phyloP scores from a whole-genome alignment of 1,139 yeast genomes.

The Citeromyces hawaiiensis region DNA sequence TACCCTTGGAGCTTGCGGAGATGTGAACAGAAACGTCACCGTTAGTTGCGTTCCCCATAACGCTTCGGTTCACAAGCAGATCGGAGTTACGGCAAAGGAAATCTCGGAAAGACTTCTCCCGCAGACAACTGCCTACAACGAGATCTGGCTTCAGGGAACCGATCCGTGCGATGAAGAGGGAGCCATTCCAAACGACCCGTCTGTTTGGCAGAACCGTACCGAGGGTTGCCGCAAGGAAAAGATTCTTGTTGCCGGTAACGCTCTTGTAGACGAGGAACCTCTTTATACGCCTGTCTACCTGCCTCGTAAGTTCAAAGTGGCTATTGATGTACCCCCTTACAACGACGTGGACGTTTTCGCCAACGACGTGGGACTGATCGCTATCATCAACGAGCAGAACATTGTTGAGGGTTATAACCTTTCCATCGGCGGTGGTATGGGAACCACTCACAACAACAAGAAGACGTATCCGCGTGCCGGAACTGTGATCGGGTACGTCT shows the following conservation, averaged over 20 bases:
- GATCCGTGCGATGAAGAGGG: conserved; percentile 43
- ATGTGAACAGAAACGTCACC: conserved; percentile 93
- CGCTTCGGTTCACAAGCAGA: conserved; percentile 69
- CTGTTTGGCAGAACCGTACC: conserved; percentile 60
- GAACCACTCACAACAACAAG: conserved; percentile 90
- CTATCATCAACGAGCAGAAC: conserved; percentile 62
- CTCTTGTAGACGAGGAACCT: conserved; percentile 79
- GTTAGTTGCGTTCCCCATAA: conserved; percentile 79
- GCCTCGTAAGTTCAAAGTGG: conserved; percentile 94
- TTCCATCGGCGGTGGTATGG: conserved; percentile 98
- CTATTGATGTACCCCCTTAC: conserved; percentile 90
- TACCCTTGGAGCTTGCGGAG: conserved; percentile 97
- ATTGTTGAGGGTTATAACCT: conserved; percentile 66
- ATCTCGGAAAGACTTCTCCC: conserved; percentile 83
- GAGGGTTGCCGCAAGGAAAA: conserved; percentile 73
- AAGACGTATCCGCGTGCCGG: conserved; percentile 97
- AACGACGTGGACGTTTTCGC: conserved; percentile 97
- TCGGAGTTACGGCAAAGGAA: conserved; percentile 44
- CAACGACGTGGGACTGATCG: conserved; percentile 86
- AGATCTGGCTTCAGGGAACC: conserved; percentile 88
- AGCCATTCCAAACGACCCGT: conserved; percentile 45
- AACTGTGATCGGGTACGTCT: conserved; percentile 66
- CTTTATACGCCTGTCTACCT: conserved; percentile 53
- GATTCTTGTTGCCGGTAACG: conserved; percentile 78
- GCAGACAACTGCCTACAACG: conserved; percentile 89